Percentiles rank a stretch among this genome's conserved stretches.
phyloP scores from a whole-genome alignment of 768 basidiomycete species.

The Coprinopsis cinerea region DNA sequence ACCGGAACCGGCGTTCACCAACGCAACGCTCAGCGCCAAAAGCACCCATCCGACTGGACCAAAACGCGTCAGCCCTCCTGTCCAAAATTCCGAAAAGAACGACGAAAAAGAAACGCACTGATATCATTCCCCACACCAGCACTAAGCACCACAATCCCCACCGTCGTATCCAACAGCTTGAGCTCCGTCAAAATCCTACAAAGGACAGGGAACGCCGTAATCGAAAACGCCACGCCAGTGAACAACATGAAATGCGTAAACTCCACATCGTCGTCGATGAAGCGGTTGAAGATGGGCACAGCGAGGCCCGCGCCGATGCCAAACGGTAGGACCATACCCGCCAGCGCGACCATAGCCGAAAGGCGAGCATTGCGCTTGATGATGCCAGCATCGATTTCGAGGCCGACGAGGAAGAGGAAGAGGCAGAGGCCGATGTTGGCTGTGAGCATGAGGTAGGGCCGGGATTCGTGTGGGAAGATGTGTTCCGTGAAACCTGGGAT shows the following conservation, averaged over 20 bases:
- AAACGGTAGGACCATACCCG: constrained; percentile 86
- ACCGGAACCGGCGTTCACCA: constrained; percentile 84
- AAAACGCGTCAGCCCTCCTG: not conserved
- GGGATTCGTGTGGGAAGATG: constrained; percentile 71
- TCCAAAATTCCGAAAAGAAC: too few species aligned
- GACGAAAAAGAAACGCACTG: constrained; percentile 22
- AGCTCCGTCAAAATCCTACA: constrained; percentile 88
- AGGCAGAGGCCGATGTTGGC: constrained; percentile 86
- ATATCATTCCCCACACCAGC: constrained; percentile 91
- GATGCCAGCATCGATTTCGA: constrained; percentile 79
- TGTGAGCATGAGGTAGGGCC: constrained; percentile 76
- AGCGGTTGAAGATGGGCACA: constrained; percentile 66
- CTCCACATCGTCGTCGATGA: constrained; percentile 58
- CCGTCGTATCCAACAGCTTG: constrained; percentile 84
- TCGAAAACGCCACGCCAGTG: constrained; percentile 85
- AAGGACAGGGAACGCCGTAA: constrained; percentile 82
- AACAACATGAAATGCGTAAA: constrained; percentile 95
- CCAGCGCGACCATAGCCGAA: constrained; percentile 64
- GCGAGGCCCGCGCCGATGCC: constrained; percentile 67
- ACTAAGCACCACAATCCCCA: constrained; percentile 89
- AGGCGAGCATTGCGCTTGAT: constrained; percentile 73
- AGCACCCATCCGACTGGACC: constrained; percentile 71
- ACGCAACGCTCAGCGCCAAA: constrained; percentile 84
- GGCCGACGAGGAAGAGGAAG: constrained; percentile 89
- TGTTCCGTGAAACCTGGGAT: constrained; percentile 85